A percentile compares a stretch with the other conserved stretches of the same genome.
Conservation (phyloP, 1,139 yeast genomes). For the Diutina mesorugosa region DNA sequence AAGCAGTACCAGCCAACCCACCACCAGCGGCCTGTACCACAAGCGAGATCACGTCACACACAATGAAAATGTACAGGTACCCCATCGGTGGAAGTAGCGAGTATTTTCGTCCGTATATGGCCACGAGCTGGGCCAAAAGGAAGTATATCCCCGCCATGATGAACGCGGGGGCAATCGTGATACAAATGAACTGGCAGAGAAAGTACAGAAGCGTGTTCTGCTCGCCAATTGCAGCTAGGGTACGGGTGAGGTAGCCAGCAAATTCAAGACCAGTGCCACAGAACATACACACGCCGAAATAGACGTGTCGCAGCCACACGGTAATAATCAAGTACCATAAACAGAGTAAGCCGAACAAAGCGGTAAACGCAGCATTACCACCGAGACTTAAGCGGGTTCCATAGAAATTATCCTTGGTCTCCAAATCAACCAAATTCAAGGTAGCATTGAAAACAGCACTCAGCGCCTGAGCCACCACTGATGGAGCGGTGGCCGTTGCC, state of each 20-base stretch:
- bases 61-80: slow-evolving; percentile 22
- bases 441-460: slow-evolving; percentile 8
- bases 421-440: slow-evolving; percentile 7
- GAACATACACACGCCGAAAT: slow-evolving; percentile 11
- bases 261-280: slow-evolving; percentile 10
- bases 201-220: slow-evolving; percentile 12
- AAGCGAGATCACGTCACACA: slow-evolving; percentile 20
- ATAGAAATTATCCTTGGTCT: slow-evolving; percentile 7
- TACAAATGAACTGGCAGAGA: slow-evolving; percentile 19
- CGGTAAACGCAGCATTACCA: slow-evolving; percentile 6
- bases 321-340: slow-evolving; percentile 4
- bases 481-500: slow-evolving; percentile 9
- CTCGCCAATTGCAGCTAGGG: slow-evolving; percentile 9
- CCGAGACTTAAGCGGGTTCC: slow-evolving; percentile 5
- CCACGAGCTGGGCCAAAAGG: slow-evolving; percentile 20
- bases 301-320: slow-evolving; percentile 6
- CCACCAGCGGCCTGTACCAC: slow-evolving; percentile 27
- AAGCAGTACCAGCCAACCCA: slow-evolving; percentile 17
- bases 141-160: slow-evolving; percentile 28
- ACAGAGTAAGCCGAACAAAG: slow-evolving; percentile 6
- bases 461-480: slow-evolving; percentile 6
- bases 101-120: slow-evolving; percentile 15
- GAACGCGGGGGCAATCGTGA: slow-evolving; percentile 28
- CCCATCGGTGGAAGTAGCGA: slow-evolving; percentile 18
- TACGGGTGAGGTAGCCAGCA: slow-evolving; percentile 15